Evolutionary conservation across 495 filamentous ascomycete species (phyloP).

Genomic region (Penicillium pancosmium): DNA sequence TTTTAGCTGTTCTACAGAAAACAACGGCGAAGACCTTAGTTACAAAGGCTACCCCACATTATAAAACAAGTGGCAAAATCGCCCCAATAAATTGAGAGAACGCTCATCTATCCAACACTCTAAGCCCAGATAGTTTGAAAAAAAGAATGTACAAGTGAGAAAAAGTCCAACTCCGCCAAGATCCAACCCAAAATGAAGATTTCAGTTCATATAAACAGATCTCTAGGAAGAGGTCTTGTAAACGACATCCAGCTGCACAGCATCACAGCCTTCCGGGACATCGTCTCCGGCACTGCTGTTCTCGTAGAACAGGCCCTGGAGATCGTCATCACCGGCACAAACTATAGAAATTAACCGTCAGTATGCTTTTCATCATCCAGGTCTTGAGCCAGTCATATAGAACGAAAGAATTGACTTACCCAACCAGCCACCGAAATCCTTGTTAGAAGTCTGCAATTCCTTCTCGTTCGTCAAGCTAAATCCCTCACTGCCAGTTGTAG

Average conservation of each 20-base stretch:
- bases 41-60: too few species aligned
- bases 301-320: conserved; percentile 9
- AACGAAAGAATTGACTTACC: conserved; percentile 28
- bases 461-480: conserved; percentile 32
- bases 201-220: not conserved
- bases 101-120: conserved; percentile 2
- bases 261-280: conserved; percentile 12
- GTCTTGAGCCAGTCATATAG: not conserved
- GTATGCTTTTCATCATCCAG: too few species aligned
- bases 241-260: conserved; percentile 11
- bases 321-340: conserved; percentile 5
- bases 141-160: conserved; percentile 5
- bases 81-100: not conserved
- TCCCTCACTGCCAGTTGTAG: conserved; percentile 21
- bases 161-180: not conserved
- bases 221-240: conserved; percentile 7
- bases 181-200: conserved; percentile 3
- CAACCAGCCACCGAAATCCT: conserved; percentile 41
- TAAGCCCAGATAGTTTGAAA: not conserved
- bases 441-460: conserved; percentile 18
- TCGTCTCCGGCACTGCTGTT: conserved; percentile 2
- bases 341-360: conserved; percentile 7
- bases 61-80: too few species aligned
- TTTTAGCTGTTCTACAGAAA: too few species aligned
- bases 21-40: too few species aligned